phyloP scores from a whole-genome alignment of 129 eudicot species.

The Centrapalus pauciflorus region DNA sequence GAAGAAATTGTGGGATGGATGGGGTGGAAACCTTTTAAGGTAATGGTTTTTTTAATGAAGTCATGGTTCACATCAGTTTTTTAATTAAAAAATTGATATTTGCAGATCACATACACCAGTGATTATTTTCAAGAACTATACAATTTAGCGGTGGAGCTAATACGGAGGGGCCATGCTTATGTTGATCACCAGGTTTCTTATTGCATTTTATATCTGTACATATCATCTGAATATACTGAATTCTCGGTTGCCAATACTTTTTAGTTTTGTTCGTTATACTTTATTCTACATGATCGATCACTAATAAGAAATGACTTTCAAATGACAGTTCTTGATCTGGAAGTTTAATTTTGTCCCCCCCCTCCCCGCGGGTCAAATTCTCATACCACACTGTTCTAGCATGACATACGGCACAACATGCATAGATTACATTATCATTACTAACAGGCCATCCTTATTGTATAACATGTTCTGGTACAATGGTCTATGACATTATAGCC shows the following conservation, averaged over 20 bases:
- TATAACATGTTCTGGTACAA: background rate
- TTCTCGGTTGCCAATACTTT: background rate
- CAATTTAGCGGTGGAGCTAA: conserved; percentile 89
- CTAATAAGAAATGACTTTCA: background rate
- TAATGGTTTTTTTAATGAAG: conserved; percentile 10
- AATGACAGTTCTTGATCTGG: background rate
- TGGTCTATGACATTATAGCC: background rate
- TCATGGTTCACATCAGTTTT: background rate
- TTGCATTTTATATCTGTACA: background rate
- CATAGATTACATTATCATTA: background rate
- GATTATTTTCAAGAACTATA: conserved; percentile 86
- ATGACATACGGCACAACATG: background rate
- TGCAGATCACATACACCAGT: conserved; percentile 93
- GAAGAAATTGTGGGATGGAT: conserved; percentile 93
- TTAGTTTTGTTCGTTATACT: background rate
- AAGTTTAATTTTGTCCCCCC: background rate
- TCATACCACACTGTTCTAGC: background rate
- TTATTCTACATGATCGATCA: background rate
- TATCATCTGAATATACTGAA: background rate
- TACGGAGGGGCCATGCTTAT: conserved; percentile 82
- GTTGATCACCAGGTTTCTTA: conserved; percentile 91
- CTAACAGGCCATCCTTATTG: background rate
- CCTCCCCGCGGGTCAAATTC: background rate
- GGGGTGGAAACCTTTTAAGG: conserved; percentile 99
- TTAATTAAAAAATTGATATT: conserved; percentile 4